Base-by-base conservation (phyloP, 768 basidiomycete species). In the Tylopilus balloui region DNA sequence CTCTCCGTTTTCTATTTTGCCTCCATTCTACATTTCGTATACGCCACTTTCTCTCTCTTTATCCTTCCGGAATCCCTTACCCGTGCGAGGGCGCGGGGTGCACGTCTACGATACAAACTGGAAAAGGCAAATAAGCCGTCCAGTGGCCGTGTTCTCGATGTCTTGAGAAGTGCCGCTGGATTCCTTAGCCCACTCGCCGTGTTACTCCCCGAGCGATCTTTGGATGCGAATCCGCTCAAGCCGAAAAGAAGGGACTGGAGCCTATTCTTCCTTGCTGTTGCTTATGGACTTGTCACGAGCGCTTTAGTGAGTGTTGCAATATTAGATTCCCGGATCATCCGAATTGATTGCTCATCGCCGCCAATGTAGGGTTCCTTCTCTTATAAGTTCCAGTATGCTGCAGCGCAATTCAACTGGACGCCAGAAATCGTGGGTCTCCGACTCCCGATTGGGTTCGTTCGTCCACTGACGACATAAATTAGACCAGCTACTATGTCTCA, bases 51-150 rank as follows among this genome's bases (percentile, higher is more conserved):
- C 40, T 59, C 80, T 23, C 76, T 80, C 65, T 67, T 84, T 49
- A 23, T 89, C 52, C 60, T 94, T 41, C 92, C 92, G 0, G 92
- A 96, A 66, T 89, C 90, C 0, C 73, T 92, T 1, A 78, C 84
- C 10, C 59, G 65, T 29, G 69, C 64, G 0, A 70, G 78, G 44
- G 81, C 76, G 47, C 53, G 56, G 48, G 47, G 57, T 35, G 59
- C 63, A 51, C 34, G 53, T 46, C 32, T 53, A 44, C 60, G 60
- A 4, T 17, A 36, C 23, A 46, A 27, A 45, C 42, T 48, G 35
- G 49, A 56, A 52, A n/a, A 60, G 57, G 23, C 42, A 23, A 48
- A 28, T 9, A 29, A 39, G 6, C 32, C 39, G 4, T 29, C 53
- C 6, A 28, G 36, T 12, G 20, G 42, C 25, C 41, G 19, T 31